phyloP scores from a whole-genome alignment of 208 protist species.

The Porcisia deanei region DNA sequence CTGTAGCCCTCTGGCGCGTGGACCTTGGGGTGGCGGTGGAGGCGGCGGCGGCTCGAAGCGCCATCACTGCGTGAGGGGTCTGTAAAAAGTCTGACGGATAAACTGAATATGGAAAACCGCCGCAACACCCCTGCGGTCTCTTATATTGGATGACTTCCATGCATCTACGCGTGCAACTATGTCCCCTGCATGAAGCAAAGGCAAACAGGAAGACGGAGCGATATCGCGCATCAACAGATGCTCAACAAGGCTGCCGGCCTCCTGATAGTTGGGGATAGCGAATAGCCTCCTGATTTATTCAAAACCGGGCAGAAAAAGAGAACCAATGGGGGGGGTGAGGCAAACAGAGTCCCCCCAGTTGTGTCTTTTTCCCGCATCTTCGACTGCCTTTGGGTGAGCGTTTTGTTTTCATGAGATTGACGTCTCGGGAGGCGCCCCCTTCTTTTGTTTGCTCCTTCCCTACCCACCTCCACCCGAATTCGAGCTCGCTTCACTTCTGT shows the following conservation, averaged over 20 bases:
- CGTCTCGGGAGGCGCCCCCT: no score
- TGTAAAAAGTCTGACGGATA: neutral
- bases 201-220: neutral
- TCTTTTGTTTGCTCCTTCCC: constrained; percentile 8
- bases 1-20: constrained; percentile 72
- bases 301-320: neutral
- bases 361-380: no score
- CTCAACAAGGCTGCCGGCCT: neutral
- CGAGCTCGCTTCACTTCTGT: neutral
- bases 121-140: no score
- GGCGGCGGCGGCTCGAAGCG: constrained; percentile 2
- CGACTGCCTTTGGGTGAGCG: neutral
- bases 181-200: neutral
- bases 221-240: neutral
- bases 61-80: neutral
- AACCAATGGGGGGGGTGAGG: neutral
- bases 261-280: neutral
- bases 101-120: neutral
- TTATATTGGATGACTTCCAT: neutral
- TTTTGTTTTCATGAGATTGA: neutral
- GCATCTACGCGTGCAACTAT: neutral
- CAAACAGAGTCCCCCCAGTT: no score
- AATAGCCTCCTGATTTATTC: neutral
- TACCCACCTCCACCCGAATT: neutral
- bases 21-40: constrained; percentile 54